Percentiles rank a stretch among this genome's conserved stretches.
Evolutionary conservation across 495 filamentous ascomycete genomes (phyloP).

Genomic region (Penicillium subrubescens): DNA sequence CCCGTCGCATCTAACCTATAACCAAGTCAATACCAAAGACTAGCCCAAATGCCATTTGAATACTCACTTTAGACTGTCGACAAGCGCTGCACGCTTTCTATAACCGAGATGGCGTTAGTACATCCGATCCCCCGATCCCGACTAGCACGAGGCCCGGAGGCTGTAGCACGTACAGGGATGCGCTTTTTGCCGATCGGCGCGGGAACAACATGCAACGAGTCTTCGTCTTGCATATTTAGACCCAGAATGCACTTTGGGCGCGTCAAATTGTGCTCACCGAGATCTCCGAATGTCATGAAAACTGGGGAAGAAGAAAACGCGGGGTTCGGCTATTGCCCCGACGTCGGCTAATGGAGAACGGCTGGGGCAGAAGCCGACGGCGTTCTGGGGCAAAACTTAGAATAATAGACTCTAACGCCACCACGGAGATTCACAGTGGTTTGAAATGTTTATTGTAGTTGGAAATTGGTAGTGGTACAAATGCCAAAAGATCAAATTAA

Average conservation of each 20-base stretch:
- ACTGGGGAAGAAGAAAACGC: conserved; percentile 23
- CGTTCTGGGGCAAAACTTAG: background rate
- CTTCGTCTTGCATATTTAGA: conserved; percentile 28
- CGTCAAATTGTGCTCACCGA: background rate
- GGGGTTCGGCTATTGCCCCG: conserved; percentile 33
- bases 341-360: conserved; percentile 9
- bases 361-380: background rate
- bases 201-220: conserved; percentile 29
- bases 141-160: background rate
- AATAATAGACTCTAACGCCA: background rate
- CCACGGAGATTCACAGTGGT: background rate
- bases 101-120: background rate
- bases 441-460: background rate
- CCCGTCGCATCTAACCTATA: conserved; percentile 44
- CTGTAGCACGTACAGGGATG: conserved; percentile 34
- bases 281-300: background rate
- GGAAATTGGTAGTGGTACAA: background rate
- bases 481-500: background rate
- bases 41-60: background rate
- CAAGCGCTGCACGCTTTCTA: conserved; percentile 45
- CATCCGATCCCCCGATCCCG: background rate
- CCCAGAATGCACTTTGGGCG: background rate
- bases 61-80: conserved; percentile 39
- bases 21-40: background rate
- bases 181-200: conserved; percentile 40